Evolutionary conservation across 768 basidiomycete species (phyloP), one percentile per base, ranked within the genome.

Genomic region (Wakefieldia striispora): DNA sequence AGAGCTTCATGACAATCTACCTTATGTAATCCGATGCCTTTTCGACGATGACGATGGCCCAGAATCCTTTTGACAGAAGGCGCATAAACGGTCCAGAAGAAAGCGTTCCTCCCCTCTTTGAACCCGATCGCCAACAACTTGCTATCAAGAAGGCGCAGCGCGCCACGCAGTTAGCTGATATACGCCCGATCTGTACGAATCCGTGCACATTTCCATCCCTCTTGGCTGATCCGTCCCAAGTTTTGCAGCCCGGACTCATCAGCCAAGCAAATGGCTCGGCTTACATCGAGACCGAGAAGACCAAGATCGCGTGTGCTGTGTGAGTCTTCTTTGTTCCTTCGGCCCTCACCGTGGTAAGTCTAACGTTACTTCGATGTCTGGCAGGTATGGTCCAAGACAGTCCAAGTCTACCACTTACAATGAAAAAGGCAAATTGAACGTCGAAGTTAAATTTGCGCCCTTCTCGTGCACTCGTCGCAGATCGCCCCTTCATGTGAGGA

Each of bases 271-370:
- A 93, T 63, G 97, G 97, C 2, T 97, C 94, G 16, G 94, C 93
- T 11, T 99, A 98, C 64, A 89, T 99, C 58, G 97, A 99, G 71
- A 88, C 87, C 1, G 88, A 89, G 49, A 79, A 79, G 47, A 90
- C 91, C 0, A 99, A 99, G 72, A 83, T 99, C 55, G 94, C 93
- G 5, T 97, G 93, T 65, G 93, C 97, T 36, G 91, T 98, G 95
- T 97, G 59, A 61, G 88, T 79, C 24, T 17, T 79, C 24, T 17
- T 20, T 49, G 43, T 13, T 33, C 7, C 33, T 16, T 51, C 44
- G 34, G 31, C 42, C 35, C 23, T n/a, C 16, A 19, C 24, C 23
- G 11, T 26, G 36, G 10, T 46, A 51, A 36, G 19, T 35, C 38
- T 45, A 11, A 43, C 39, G 10, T 11, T 17, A 41, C 29, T 46